A percentile compares a stretch with the other conserved stretches of the same genome.
Conservation (phyloP, 1,284 basidiomycete genomes). For the Neonothopanus nambi region DNA sequence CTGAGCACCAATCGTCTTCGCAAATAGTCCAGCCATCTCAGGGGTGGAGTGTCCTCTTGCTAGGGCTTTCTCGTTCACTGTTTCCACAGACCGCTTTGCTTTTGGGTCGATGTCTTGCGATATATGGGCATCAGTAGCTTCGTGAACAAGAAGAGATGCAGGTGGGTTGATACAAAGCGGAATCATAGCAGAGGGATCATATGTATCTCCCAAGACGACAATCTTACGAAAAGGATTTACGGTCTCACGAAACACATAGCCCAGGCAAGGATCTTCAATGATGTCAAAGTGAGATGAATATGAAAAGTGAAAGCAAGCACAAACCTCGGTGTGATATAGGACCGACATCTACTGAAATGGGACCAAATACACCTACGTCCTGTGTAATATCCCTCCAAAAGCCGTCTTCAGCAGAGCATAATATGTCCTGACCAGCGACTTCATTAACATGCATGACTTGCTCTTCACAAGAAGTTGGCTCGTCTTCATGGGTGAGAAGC, state of each 20-base stretch:
- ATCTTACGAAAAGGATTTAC: constrained; percentile 47
- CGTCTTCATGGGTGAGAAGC: constrained; percentile 58
- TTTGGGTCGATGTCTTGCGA: constrained; percentile 53
- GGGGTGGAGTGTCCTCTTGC: constrained; percentile 83
- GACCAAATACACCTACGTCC: constrained; percentile 35
- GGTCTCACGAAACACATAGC: constrained; percentile 77
- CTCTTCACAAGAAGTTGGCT: constrained; percentile 49
- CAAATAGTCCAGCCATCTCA: constrained; percentile 80
- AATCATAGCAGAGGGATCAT: constrained; percentile 57
- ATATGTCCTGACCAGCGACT: constrained; percentile 63
- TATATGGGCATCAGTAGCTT: constrained; percentile 83
- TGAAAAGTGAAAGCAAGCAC: constrained; percentile 1
- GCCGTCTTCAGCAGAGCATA: constrained; percentile 56
- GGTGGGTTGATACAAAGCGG: constrained; percentile 51
- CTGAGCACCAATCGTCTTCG: constrained; percentile 62
- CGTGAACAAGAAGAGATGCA: constrained; percentile 69
- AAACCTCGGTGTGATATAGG: constrained; percentile 82
- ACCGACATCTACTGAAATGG: constrained; percentile 72
- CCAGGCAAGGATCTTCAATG: constrained; percentile 74
- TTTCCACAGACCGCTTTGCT: constrained; percentile 44
- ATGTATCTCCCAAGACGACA: constrained; percentile 66
- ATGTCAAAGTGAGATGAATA: constrained; percentile 7
- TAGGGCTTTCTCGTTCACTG: constrained; percentile 58
- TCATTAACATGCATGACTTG: constrained; percentile 68
- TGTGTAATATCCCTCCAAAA: constrained; percentile 66